Percentiles rank a stretch among this genome's conserved stretches.
These are phyloP conservation scores for Pleomassaria siparia DNA, from an alignment of 2,329 filamentous ascomycete genomes.

Conservation along the genomic window DNA sequence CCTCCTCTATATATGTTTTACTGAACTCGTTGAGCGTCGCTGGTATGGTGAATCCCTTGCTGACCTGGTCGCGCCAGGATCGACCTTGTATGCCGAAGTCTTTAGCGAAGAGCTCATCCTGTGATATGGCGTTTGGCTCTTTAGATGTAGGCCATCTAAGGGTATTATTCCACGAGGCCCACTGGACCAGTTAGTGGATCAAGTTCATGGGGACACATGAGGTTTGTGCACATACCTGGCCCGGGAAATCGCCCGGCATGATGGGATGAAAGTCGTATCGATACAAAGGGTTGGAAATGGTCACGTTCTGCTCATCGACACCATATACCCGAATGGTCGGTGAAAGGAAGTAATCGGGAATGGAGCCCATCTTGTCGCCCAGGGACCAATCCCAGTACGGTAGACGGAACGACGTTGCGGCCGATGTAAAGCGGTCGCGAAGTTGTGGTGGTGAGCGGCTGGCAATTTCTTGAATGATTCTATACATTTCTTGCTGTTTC, in stretches of 20 bases:
- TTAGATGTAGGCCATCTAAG: slow-evolving; percentile 35
- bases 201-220: not conserved
- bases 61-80: slow-evolving; percentile 16
- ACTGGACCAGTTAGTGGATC: slow-evolving; percentile 14
- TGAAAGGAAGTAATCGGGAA: slow-evolving; percentile 29
- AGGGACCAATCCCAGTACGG: slow-evolving; percentile 41
- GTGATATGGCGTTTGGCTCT: slow-evolving; percentile 19
- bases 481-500: slow-evolving; percentile 34
- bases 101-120: slow-evolving; percentile 12
- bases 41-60: slow-evolving; percentile 9
- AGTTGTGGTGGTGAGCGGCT: slow-evolving; percentile 16
- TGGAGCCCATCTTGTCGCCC: slow-evolving; percentile 17
- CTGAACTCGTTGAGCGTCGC: slow-evolving; percentile 19
- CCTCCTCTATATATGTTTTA: slow-evolving; percentile 8
- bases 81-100: slow-evolving; percentile 10
- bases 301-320: slow-evolving; percentile 14
- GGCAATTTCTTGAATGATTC: slow-evolving; percentile 23
- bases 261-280: slow-evolving; percentile 30
- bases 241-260: slow-evolving; percentile 22
- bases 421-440: slow-evolving; percentile 21
- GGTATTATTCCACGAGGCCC: slow-evolving; percentile 23
- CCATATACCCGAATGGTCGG: slow-evolving; percentile 18
- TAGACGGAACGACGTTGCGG: slow-evolving; percentile 33
- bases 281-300: slow-evolving; percentile 33
- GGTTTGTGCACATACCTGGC: slow-evolving; percentile 2